Conservation (phyloP, 306 rosid genomes). For the Oemleria cerasiformis region DNA sequence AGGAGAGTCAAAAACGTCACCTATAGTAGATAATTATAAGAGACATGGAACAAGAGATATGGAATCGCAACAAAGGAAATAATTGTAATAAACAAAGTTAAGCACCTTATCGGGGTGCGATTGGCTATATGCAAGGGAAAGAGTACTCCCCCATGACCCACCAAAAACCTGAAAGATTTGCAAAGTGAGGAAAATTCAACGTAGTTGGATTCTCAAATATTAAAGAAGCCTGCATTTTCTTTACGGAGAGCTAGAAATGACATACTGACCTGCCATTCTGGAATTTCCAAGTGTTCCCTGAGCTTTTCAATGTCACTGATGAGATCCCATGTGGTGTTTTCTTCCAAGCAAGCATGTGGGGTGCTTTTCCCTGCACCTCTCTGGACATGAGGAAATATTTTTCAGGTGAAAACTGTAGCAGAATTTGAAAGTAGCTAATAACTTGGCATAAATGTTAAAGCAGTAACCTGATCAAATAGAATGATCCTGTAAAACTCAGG, state of each 20-base stretch:
- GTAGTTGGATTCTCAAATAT: not conserved
- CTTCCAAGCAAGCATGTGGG: slow-evolving; percentile 92
- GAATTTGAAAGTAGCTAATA: not conserved
- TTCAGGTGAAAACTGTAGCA: slow-evolving; percentile 13
- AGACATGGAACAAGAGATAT: slow-evolving; percentile 8
- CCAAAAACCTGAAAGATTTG: slow-evolving; percentile 71
- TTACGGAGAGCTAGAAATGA: slow-evolving; percentile 18
- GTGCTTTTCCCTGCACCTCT: slow-evolving; percentile 92
- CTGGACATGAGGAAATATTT: slow-evolving; percentile 39
- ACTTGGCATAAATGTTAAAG: slow-evolving; percentile 21
- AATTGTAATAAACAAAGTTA: slow-evolving; percentile 10
- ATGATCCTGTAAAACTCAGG: slow-evolving; percentile 77
- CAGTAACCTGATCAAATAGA: slow-evolving; percentile 82
- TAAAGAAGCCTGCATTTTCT: slow-evolving; percentile 13
- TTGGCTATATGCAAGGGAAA: slow-evolving; percentile 91
- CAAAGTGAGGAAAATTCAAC: slow-evolving; percentile 20
- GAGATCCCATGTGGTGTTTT: slow-evolving; percentile 93
- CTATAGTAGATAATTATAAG: slow-evolving; percentile 14
- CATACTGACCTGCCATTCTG: slow-evolving; percentile 84
- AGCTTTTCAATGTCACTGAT: slow-evolving; percentile 84
- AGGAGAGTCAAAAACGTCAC: slow-evolving; percentile 20
- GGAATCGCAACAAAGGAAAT: slow-evolving; percentile 14
- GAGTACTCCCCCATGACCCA: slow-evolving; percentile 98
- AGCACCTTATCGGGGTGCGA: slow-evolving; percentile 84
- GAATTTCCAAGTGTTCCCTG: slow-evolving; percentile 80